Percentiles rank a stretch among this genome's conserved stretches.
phyloP scores from a whole-genome alignment of 1,284 basidiomycete species.

The Ceratobasidium sp. region DNA sequence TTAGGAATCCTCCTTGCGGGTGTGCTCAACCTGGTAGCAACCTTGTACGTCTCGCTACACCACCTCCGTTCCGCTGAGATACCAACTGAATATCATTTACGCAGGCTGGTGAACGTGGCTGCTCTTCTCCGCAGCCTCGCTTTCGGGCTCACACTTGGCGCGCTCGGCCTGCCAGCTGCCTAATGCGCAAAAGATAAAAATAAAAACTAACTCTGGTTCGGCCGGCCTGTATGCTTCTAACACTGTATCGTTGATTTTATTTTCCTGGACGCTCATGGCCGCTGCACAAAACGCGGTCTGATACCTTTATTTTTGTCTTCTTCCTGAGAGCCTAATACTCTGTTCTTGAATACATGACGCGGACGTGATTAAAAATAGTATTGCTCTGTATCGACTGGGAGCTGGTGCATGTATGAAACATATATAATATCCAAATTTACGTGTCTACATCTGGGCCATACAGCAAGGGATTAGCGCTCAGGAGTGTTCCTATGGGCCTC shows the following conservation, averaged over 20 bases:
- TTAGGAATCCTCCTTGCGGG: conserved; percentile 56
- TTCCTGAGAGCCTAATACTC: background rate
- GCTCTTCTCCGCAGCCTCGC: conserved; percentile 52
- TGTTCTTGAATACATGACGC: background rate
- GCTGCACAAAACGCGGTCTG: conserved; percentile 3
- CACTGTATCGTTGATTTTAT: conserved; percentile 8
- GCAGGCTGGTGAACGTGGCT: conserved; percentile 54
- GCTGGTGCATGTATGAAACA: no score
- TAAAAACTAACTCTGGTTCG: background rate
- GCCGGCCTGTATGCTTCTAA: background rate
- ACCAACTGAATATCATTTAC: background rate
- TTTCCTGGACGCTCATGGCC: background rate
- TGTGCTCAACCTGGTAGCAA: conserved; percentile 56
- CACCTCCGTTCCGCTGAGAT: background rate
- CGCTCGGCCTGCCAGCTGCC: conserved; percentile 53
- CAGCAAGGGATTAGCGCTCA: no score
- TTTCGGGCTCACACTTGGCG: conserved; percentile 53
- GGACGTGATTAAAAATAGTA: no score
- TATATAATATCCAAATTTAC: no score
- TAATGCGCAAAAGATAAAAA: background rate
- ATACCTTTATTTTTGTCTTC: background rate
- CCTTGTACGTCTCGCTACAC: conserved; percentile 52
- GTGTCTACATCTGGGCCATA: no score
- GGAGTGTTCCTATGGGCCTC: no score
- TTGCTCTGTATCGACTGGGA: no score